These are phyloP conservation scores for Zygosaccharomyces gambellarensis DNA, from an alignment of 805 yeast genomes.

Conservation along the genomic window DNA sequence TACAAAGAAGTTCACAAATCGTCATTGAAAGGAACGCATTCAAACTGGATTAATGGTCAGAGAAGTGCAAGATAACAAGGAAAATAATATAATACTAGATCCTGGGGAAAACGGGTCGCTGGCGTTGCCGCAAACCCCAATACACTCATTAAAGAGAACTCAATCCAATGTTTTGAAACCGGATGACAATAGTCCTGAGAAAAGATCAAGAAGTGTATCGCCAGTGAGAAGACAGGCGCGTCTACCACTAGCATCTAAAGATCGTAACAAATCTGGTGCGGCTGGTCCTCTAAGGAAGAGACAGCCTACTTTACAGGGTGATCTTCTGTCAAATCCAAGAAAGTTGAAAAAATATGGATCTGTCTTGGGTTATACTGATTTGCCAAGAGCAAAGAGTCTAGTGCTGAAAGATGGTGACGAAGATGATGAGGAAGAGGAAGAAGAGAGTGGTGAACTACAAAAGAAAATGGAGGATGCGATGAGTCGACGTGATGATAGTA, in stretches of 20 bases:
- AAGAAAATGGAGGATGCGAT: slow-evolving; percentile 33
- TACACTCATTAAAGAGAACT: slow-evolving; percentile 22
- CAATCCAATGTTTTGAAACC: slow-evolving; percentile 20
- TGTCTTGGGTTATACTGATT: slow-evolving; percentile 24
- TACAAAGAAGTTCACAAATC: neutral
- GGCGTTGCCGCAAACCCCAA: slow-evolving; percentile 24
- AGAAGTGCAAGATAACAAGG: slow-evolving; percentile 12
- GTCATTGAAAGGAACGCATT: neutral
- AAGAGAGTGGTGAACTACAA: slow-evolving; percentile 9
- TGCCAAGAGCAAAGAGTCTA: slow-evolving; percentile 27
- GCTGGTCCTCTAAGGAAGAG: slow-evolving; percentile 10
- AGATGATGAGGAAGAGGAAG: slow-evolving; percentile 19
- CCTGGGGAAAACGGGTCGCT: slow-evolving; percentile 4
- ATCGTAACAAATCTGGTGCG: slow-evolving; percentile 23
- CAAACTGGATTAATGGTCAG: neutral
- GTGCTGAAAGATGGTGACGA: slow-evolving; percentile 29
- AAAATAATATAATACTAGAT: slow-evolving; percentile 11
- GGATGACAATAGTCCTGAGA: slow-evolving; percentile 5
- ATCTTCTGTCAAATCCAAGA: slow-evolving; percentile 23
- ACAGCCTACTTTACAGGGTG: slow-evolving; percentile 11
- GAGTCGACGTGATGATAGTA: slow-evolving; percentile 28
- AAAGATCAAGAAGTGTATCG: slow-evolving; percentile 10
- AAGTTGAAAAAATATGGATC: slow-evolving; percentile 35
- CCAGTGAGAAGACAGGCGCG: slow-evolving; percentile 17
- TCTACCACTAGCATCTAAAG: slow-evolving; percentile 32